Conservation (phyloP, 2,329 filamentous ascomycete species). For the Thermomyces lanuginosus region DNA sequence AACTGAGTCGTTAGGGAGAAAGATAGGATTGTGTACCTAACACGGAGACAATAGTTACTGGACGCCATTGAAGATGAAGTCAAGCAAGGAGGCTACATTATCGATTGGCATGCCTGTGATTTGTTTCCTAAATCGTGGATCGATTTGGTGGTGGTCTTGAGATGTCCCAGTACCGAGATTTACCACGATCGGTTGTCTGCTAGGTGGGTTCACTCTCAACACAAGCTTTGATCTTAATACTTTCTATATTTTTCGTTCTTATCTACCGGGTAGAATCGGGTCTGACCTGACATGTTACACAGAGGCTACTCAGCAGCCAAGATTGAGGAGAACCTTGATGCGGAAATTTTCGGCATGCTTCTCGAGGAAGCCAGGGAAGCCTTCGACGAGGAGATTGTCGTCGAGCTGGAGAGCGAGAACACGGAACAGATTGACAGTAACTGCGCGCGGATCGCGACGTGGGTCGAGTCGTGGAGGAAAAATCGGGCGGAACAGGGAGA, state of each 20-base stretch:
- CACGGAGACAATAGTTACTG: slow-evolving; percentile 49
- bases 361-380: slow-evolving; percentile 76
- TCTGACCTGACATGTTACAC: slow-evolving; percentile 4
- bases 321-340: slow-evolving; percentile 88
- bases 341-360: slow-evolving; percentile 93
- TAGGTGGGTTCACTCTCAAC: slow-evolving; percentile 34
- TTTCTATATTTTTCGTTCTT: neutral
- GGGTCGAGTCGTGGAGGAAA: slow-evolving; percentile 70
- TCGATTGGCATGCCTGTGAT: slow-evolving; percentile 98
- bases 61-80: slow-evolving; percentile 77
- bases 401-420: slow-evolving; percentile 70
- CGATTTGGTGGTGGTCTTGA: slow-evolving; percentile 81
- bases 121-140: slow-evolving; percentile 87
- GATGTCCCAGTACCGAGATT: slow-evolving; percentile 56
- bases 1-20: slow-evolving; percentile 4
- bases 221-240: neutral
- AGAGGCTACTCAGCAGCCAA: slow-evolving; percentile 74
- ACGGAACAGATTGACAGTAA: slow-evolving; percentile 79
- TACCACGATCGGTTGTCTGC: slow-evolving; percentile 71
- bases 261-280: neutral
- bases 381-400: slow-evolving; percentile 73
- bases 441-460: slow-evolving; percentile 63
- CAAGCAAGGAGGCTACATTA: slow-evolving; percentile 63
- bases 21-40: too few species aligned
- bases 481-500: too few species aligned